Base-by-base conservation (phyloP, 2,329 filamentous ascomycete species). In the Ophiocordyceps camponoti-leonardi region DNA sequence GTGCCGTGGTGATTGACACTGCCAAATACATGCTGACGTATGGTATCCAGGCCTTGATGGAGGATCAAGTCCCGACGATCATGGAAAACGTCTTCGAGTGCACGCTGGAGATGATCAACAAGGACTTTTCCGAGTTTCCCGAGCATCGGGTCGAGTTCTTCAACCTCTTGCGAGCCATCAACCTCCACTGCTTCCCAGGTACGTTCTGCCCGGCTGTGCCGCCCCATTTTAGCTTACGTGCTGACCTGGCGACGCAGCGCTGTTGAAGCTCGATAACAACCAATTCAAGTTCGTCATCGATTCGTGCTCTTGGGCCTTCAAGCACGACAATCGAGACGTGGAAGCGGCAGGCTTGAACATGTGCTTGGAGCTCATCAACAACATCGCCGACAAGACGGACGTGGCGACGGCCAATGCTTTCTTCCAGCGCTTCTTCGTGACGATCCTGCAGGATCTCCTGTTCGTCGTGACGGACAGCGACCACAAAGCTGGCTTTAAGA, bases 281-380 rank as follows among this genome's bases (percentile, higher is more conserved):
- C 92, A 95, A 60, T 98, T 98, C 78, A 98, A 98, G 68, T 94
- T 96, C 59, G 88, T 98, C 56, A 96, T 98, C 53, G 92, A 98
- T 63, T 94, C 90, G 33, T 98, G 93, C 72, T 87, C 96, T 74
- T 98, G 92, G 93, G 92, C 93, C n/a, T 95, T 90, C 71, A 98
- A 98, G 71, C 92, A 98, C 65, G 92, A 98, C 68, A 98, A 98
- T 67, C 84, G 92, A 49, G 87, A 95, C 59, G 92, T 98, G 28
- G 92, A 98, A 65, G 86, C 85, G 53, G 93, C 92, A 37, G 92
- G 92, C 49, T 77, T 98, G 49, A 92, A 88, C 65, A 98, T 98
- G 92, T 96, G 90, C 63, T 78, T 94, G 53, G 92, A 98, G 67
- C 73, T 98, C 52, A 88, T 98, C 61, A 90, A 84, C 65, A 98